Evolutionary conservation across 1,284 basidiomycete species (phyloP).

Genomic region (Ganoderma meredithae): DNA sequence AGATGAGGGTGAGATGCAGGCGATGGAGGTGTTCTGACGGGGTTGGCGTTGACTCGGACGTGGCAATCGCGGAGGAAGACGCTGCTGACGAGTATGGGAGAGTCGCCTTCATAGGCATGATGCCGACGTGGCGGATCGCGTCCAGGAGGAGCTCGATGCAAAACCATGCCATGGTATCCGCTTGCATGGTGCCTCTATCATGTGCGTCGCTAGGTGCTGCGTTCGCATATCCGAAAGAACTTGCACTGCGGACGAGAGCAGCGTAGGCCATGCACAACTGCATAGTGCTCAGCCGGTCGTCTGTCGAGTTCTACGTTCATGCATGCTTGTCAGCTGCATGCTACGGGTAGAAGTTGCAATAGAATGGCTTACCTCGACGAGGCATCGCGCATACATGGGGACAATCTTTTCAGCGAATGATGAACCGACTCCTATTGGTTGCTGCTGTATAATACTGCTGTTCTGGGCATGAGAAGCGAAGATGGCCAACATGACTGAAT

Average conservation of each 20-base stretch:
- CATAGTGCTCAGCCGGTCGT: slow-evolving; percentile 59
- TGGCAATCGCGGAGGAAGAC: slow-evolving; percentile 10
- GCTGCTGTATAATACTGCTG: slow-evolving; percentile 32
- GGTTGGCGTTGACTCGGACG: background rate
- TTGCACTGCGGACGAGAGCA: slow-evolving; percentile 66
- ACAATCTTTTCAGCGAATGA: slow-evolving; percentile 61
- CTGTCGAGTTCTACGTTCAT: slow-evolving; percentile 65
- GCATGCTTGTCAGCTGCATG: background rate
- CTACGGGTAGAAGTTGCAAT: background rate
- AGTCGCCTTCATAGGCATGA: slow-evolving; percentile 11
- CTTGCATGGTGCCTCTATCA: slow-evolving; percentile 11
- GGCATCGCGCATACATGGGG: slow-evolving; percentile 70
- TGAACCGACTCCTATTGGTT: slow-evolving; percentile 11
- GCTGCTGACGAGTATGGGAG: slow-evolving; percentile 8
- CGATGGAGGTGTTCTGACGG: slow-evolving; percentile 53
- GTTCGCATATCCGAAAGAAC: slow-evolving; percentile 36
- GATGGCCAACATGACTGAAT: slow-evolving; percentile 75
- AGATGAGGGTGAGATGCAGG: slow-evolving; percentile 64
- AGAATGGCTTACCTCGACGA: slow-evolving; percentile 62
- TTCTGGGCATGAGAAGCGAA: slow-evolving; percentile 65
- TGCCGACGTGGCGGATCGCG: slow-evolving; percentile 42
- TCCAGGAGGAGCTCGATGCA: slow-evolving; percentile 62
- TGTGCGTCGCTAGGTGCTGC: background rate
- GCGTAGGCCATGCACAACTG: slow-evolving; percentile 75
- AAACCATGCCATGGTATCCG: slow-evolving; percentile 61